phyloP scores from a whole-genome alignment of 2,329 filamentous ascomycete genomes.

The Arthrobotrys megalospora region DNA sequence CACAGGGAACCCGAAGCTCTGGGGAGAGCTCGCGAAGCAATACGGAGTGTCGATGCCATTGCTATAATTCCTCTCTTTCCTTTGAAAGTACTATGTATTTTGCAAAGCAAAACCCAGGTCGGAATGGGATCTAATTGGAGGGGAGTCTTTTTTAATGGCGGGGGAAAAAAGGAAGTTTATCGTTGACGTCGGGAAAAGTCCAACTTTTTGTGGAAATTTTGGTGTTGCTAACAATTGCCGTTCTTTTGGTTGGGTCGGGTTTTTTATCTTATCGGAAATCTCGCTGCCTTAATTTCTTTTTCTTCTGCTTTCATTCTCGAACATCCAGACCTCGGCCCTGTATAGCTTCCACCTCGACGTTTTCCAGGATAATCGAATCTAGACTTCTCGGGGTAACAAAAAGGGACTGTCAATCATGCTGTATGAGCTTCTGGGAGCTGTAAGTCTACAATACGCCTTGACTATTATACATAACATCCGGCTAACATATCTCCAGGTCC shows the following conservation, averaged over 20 bases:
- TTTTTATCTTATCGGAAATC: slow-evolving; percentile 54
- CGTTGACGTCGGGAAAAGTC: slow-evolving; percentile 4
- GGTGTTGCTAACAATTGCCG: slow-evolving; percentile 33
- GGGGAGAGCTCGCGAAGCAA: slow-evolving; percentile 50
- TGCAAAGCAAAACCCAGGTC: no score
- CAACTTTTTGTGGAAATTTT: slow-evolving; percentile 52
- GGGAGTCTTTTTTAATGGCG: neutral
- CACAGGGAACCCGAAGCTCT: slow-evolving; percentile 35
- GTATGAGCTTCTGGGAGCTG: slow-evolving; percentile 97
- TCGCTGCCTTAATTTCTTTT: slow-evolving; percentile 29
- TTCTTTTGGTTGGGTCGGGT: neutral
- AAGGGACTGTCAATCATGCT: slow-evolving; percentile 77
- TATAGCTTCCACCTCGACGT: slow-evolving; percentile 6
- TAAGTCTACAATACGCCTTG: slow-evolving; percentile 70
- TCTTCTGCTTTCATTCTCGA: slow-evolving; percentile 3
- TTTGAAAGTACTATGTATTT: neutral
- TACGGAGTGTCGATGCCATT: slow-evolving; percentile 54
- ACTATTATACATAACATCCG: neutral
- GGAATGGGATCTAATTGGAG: neutral
- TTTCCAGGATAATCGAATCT: no score
- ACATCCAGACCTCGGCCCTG: neutral
- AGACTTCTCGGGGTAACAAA: neutral
- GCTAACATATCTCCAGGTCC: slow-evolving; percentile 76
- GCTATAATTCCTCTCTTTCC: neutral
- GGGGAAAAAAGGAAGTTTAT: neutral